Base-by-base conservation (phyloP, 768 basidiomycete species). In the Suillus fuscotomentosus region DNA sequence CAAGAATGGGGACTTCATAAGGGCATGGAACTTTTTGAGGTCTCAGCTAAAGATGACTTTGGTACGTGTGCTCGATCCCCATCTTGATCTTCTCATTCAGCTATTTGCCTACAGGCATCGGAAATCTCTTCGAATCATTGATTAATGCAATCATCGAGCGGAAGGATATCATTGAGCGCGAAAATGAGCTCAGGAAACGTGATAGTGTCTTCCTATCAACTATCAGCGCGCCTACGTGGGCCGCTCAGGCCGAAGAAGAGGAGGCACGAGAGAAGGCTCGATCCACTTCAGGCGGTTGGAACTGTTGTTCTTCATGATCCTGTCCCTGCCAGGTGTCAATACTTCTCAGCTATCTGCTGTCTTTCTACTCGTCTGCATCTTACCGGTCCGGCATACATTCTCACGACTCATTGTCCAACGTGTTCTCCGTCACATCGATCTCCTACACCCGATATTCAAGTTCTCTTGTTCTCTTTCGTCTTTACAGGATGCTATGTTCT, bases 21-120 rank as follows among this genome's bases (percentile, higher is more conserved):
- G 72, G 90, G 88, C 66, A 93, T 95, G 88, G 90, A 91, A 71
- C 83, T 96, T 20, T 93, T 92, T 68, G 93, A 97, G 73, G 93
- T 97, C 22, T 95, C 93, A 51, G 91, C 95, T 61, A 95, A 95
- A 77, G 94, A 95, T 70, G 90, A 92, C 71, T 71, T 78, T 39
- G 95, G 94, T 95, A 67, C 86, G 79, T 60, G 48, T 62, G 70
- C 20, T 27, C 22, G 34, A 39, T 47, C 45, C 55, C 34, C 14
- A 22, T 60, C 20, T 60, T 34, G 3, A 2, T 31, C 13, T 57
- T 66, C 48, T 71, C 66, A 63, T 63, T 67, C 53, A 63, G 63
- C 43, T 38, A 60, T 34, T 67, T 60, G 41, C 64, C 9, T 59
- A 22, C 63, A 95, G 95, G 95, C 62, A 90, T 97, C 65, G 84